Evolutionary conservation across 805 yeast genomes (phyloP), one percentile per base, ranked within the genome.

Genomic region (Lachancea sp.): DNA sequence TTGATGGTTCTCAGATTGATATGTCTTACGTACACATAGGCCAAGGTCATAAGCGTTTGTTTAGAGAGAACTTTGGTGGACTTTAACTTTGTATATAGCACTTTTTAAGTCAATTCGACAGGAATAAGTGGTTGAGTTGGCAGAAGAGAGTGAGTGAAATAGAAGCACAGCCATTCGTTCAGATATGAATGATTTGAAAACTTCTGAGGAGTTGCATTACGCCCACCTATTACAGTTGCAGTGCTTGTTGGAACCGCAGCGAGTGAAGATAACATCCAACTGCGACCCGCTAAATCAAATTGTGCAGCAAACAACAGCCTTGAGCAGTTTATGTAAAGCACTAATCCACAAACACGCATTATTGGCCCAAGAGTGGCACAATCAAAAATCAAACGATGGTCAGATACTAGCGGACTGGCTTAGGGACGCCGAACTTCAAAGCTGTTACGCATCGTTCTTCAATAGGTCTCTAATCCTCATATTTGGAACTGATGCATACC

Each of bases 381-480:
- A n/a, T n/a, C 16, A 33, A 6, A 13, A n/a, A 7, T 18, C 7
- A 8, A 13, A 28, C 11, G 25, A 11, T 17, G 11, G 18, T 8
- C 12, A 20, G 20, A 30, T 17, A 12, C 24, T 40, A 11, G 17
- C 29, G 24, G 15, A 20, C 17, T 40, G 42, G 42, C 42, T 40
- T 15, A 21, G 21, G 8, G 38, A 40, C 22, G 15, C 21, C 11
- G 29, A 39, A 19, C 17, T 49, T n/a, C 34, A 49, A 23, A 36
- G 43, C 21, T 22, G 33, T 8, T 51, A 51, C 30, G 38, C 39
- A 8, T 35, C 38, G n/a, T 36, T 49, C 24, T 35, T 52, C 22
- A 36, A 33, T 20, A 46, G 45, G 23, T 41, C 47, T 2, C 29
- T 42, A 7, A 46, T 40, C 25, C 40, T 49, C 18, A 41, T 53